These are phyloP conservation scores for Torulaspora quercuum DNA, from an alignment of 805 yeast species.

Conservation along the genomic window DNA sequence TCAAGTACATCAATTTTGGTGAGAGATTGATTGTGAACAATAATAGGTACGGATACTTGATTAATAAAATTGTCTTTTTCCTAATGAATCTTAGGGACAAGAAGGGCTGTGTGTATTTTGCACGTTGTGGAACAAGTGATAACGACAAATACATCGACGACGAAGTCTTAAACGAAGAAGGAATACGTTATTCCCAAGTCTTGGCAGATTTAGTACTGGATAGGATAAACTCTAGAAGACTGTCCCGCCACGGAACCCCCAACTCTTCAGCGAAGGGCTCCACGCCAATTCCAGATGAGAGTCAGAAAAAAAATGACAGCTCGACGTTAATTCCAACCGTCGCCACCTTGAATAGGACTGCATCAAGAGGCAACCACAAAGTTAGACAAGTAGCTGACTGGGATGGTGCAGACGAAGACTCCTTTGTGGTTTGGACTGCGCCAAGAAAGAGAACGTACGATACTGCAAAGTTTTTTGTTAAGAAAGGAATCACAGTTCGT, in stretches of 20 bases:
- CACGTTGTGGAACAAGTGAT: slow-evolving; percentile 61
- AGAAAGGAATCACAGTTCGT: slow-evolving; percentile 58
- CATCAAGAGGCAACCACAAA: slow-evolving; percentile 26
- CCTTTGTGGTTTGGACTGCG: slow-evolving; percentile 92
- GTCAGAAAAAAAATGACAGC: slow-evolving; percentile 11
- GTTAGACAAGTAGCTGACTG: slow-evolving; percentile 42
- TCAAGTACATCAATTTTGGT: slow-evolving; percentile 88
- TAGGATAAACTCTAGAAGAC: slow-evolving; percentile 32
- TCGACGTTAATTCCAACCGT: slow-evolving; percentile 33
- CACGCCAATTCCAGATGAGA: slow-evolving; percentile 11
- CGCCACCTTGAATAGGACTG: slow-evolving; percentile 25
- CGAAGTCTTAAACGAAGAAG: slow-evolving; percentile 76
- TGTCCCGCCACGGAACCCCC: slow-evolving; percentile 14
- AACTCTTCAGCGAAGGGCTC: slow-evolving; percentile 10
- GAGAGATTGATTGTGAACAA: slow-evolving; percentile 75
- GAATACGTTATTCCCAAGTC: slow-evolving; percentile 60
- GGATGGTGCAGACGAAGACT: slow-evolving; percentile 57
- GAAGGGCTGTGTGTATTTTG: slow-evolving; percentile 87
- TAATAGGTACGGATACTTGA: slow-evolving; percentile 81
- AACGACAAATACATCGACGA: slow-evolving; percentile 63
- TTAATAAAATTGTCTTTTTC: slow-evolving; percentile 87
- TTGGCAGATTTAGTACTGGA: slow-evolving; percentile 55
- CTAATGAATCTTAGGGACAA: slow-evolving; percentile 87
- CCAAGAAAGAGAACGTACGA: slow-evolving; percentile 80
- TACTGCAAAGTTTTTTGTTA: slow-evolving; percentile 66